These are phyloP conservation scores for Cenchrus americanus DNA, from an alignment of 176 grass and related monocot genomes.

Conservation along the genomic window DNA sequence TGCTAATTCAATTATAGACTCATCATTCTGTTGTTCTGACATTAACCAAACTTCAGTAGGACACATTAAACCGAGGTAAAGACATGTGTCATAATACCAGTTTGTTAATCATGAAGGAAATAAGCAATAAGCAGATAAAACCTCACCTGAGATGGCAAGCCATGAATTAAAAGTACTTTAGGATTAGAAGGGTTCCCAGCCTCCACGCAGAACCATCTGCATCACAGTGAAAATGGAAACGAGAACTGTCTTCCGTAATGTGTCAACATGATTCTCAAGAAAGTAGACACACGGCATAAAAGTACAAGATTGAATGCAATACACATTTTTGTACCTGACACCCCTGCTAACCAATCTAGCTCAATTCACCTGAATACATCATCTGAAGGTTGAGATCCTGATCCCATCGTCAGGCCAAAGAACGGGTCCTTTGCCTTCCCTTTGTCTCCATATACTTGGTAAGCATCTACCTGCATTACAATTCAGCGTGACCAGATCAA, in stretches of 20 bases:
- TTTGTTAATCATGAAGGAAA: constrained; percentile 2
- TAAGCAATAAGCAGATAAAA: constrained; percentile 27
- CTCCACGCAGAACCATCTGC: constrained; percentile 91
- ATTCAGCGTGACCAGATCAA: background rate
- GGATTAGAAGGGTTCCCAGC: constrained; percentile 72
- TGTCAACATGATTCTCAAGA: constrained; percentile 32
- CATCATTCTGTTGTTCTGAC: background rate
- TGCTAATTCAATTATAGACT: background rate
- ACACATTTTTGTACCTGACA: constrained; percentile 56
- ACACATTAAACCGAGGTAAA: background rate
- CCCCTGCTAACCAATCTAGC: constrained; percentile 46
- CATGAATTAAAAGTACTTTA: constrained; percentile 77
- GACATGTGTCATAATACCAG: background rate
- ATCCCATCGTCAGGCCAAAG: constrained; percentile 93
- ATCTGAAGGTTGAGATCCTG: constrained; percentile 68
- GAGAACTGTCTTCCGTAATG: constrained; percentile 11
- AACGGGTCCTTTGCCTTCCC: constrained; percentile 94
- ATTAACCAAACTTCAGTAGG: background rate
- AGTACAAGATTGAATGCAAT: constrained; percentile 26
- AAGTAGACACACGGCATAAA: constrained; percentile 38
- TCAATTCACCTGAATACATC: constrained; percentile 90
- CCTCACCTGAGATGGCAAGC: constrained; percentile 88
- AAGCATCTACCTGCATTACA: constrained; percentile 69
- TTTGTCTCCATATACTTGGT: constrained; percentile 76
- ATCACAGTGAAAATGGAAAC: constrained; percentile 20